A percentile compares a stretch with the other conserved stretches of the same genome.
phyloP scores from a whole-genome alignment of 345 rosid species.

The Arabis hirsuta region DNA sequence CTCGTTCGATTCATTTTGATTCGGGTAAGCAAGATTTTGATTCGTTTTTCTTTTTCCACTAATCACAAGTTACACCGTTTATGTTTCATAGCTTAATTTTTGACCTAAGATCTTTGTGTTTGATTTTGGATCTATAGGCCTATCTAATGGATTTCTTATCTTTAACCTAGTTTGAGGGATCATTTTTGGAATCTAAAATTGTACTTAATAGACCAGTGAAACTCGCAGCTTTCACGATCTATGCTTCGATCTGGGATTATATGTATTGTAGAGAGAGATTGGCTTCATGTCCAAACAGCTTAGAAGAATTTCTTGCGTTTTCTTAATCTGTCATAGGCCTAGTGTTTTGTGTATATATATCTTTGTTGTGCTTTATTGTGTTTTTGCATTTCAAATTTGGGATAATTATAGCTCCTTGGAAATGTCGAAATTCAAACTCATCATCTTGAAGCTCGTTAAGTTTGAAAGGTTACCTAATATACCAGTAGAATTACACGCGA shows the following conservation, averaged over 20 bases:
- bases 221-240: slow-evolving; percentile 1
- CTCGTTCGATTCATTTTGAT: not conserved
- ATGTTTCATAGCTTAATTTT: slow-evolving; percentile 27
- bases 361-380: not conserved
- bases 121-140: slow-evolving; percentile 1
- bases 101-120: slow-evolving; percentile 25
- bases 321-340: not conserved
- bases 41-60: slow-evolving; percentile 17
- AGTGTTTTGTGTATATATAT: not conserved
- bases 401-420: too few species aligned
- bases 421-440: not conserved
- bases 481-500: not conserved
- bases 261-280: too few species aligned
- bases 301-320: slow-evolving; percentile 1
- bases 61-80: slow-evolving; percentile 5
- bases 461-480: not conserved
- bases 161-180: not conserved
- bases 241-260: not conserved
- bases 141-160: not conserved
- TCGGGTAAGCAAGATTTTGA: slow-evolving; percentile 10
- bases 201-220: not conserved
- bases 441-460: not conserved
- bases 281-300: slow-evolving; percentile 4
- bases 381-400: not conserved
- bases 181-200: not conserved